A percentile compares a stretch with the other conserved stretches of the same genome.
These are phyloP conservation scores for Krasilnikovozyma curviuscula DNA, from an alignment of 768 basidiomycete species.

Conservation along the genomic window DNA sequence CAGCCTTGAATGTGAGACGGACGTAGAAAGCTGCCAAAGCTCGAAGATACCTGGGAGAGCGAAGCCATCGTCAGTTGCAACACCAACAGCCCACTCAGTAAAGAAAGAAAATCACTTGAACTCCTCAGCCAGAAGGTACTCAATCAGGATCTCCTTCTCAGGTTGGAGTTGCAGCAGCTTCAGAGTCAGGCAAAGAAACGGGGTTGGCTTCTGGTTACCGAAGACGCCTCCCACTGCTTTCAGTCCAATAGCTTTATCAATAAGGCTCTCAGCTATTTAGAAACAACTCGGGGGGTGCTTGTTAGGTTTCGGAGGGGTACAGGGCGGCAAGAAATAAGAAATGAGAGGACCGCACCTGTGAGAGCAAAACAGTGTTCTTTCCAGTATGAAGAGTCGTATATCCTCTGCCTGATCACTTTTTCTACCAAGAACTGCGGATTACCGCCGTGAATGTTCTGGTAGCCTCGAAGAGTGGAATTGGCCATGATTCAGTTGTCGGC, in stretches of 20 bases:
- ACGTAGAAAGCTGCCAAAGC: constrained; percentile 86
- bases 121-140: constrained; percentile 88
- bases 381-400: constrained; percentile 89
- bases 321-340: neutral
- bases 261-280: constrained; percentile 67
- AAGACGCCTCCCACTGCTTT: constrained; percentile 79
- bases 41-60: constrained; percentile 54
- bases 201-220: constrained; percentile 82
- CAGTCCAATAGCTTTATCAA: constrained; percentile 75
- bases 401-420: constrained; percentile 84
- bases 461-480: constrained; percentile 75
- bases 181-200: constrained; percentile 76
- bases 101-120: constrained; percentile 59
- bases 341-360: constrained; percentile 40
- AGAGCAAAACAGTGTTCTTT: constrained; percentile 98
- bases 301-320: neutral
- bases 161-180: constrained; percentile 95
- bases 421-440: constrained; percentile 94
- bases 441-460: constrained; percentile 79
- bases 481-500: constrained; percentile 65
- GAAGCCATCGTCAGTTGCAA: neutral
- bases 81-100: neutral
- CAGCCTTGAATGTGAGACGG: constrained; percentile 76
- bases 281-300: neutral
- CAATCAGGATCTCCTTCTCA: constrained; percentile 87